Conservation (phyloP, 2,329 filamentous ascomycete genomes). For the Pseudomassariella vexata region DNA sequence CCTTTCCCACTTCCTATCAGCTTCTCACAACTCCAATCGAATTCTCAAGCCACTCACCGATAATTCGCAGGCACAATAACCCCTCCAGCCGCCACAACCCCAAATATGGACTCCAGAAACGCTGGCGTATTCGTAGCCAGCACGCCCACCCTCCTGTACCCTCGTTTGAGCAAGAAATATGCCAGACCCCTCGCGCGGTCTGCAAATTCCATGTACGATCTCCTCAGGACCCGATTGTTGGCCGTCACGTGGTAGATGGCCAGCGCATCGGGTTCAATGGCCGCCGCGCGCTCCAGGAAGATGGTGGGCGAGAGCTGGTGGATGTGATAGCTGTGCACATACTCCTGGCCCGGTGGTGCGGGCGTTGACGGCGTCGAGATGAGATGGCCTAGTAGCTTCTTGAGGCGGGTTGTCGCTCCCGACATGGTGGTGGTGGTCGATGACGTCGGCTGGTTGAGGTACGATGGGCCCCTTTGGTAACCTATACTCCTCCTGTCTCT, state of each 20-base stretch:
- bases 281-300: slow-evolving; percentile 79
- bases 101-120: slow-evolving; percentile 87
- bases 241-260: slow-evolving; percentile 83
- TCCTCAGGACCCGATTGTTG: slow-evolving; percentile 66
- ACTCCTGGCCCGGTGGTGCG: slow-evolving; percentile 30
- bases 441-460: slow-evolving; percentile 1
- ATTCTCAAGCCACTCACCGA: slow-evolving; percentile 23
- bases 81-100: slow-evolving; percentile 73
- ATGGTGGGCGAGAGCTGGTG: slow-evolving; percentile 81
- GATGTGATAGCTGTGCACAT: slow-evolving; percentile 50
- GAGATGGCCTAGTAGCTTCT: slow-evolving; percentile 49
- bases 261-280: slow-evolving; percentile 78
- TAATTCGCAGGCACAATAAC: slow-evolving; percentile 65
- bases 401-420: slow-evolving; percentile 55
- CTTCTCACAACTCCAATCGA: too few relatives aligned
- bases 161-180: slow-evolving; percentile 75
- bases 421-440: slow-evolving; percentile 51
- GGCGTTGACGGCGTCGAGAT: slow-evolving; percentile 22
- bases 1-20: too few relatives aligned
- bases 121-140: slow-evolving; percentile 90
- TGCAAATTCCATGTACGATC: slow-evolving; percentile 75
- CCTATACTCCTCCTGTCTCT: too few relatives aligned
- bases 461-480: too few relatives aligned
- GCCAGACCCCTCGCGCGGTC: slow-evolving; percentile 83
- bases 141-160: slow-evolving; percentile 73